Evolutionary conservation across 371 early-diverging fungal genomes (phyloP), one percentile per base, ranked within the genome.

Genomic region (Mucor piriformis): DNA sequence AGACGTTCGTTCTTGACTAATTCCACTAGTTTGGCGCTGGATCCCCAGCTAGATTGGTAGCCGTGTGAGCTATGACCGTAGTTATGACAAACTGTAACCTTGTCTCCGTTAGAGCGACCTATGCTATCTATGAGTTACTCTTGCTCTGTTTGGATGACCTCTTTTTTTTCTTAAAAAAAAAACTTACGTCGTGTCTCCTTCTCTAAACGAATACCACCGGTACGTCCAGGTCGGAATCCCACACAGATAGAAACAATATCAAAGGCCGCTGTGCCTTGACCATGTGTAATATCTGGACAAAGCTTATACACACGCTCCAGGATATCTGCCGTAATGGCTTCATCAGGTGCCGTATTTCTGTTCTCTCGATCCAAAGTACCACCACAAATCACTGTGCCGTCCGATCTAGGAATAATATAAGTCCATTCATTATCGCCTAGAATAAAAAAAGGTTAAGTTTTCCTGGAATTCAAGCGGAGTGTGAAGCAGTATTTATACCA

Each of bases 361-460:
- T 79, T 76, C 8, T 34, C 65, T 13, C 56, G 50, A 55, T 76
- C 74, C 38, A 74, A 56, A 20, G 76, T 72, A 23, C 74, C 74
- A 37, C 94, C 94, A 11, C 92, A 79, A 33, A 92, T 82, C n/a
- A 91, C 91, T 29, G 81, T 80, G 1, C 92, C 93, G 64, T 89
- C 88, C 11, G 81, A 76, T 15, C 92, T 80, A 12, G 94, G 93
- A 59, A 94, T 94, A 23, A 94, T 79, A 70, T 94, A 94, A 23
- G 88, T 85, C 54, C 84, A 69, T n/a, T 69, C 54, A 40, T 54
- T 42, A 12, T 51, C 37, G 33, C 53, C 73, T 70, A 73, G 16
- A 55, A 32, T 38, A 43, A 18, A 16, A 25, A 44, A 29, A 50
- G n/a, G n/a, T n/a, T n/a, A n/a, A n/a, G n/a, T n/a, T n/a, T n/a